Evolutionary conservation across 1,284 basidiomycete genomes (phyloP).

Genomic region (Pascua guehoae): DNA sequence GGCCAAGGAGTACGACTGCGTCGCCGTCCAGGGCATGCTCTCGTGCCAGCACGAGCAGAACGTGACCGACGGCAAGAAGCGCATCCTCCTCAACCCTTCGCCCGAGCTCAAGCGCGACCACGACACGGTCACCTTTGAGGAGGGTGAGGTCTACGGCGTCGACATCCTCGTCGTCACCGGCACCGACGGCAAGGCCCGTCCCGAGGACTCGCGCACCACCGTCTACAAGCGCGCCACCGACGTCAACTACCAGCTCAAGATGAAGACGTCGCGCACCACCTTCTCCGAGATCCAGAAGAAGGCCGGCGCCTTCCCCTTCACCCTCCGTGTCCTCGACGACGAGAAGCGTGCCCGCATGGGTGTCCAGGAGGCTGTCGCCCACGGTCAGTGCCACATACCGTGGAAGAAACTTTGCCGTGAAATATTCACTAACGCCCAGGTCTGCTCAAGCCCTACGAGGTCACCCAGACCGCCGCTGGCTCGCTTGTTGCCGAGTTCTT

Average conservation of each 20-base stretch:
- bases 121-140: conserved; percentile 78
- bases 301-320: conserved; percentile 96
- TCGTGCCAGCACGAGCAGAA: conserved; percentile 71
- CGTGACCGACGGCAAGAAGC: conserved; percentile 95
- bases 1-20: conserved; percentile 70
- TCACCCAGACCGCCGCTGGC: conserved; percentile 66
- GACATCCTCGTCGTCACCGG: conserved; percentile 87
- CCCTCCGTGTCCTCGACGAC: conserved; percentile 87
- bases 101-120: conserved; percentile 79
- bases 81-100: conserved; percentile 83
- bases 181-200: conserved; percentile 82
- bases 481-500: conserved; percentile 89
- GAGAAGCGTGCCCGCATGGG: conserved; percentile 94
- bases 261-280: conserved; percentile 91
- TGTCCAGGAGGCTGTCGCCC: conserved; percentile 91
- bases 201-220: conserved; percentile 83
- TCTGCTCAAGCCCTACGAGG: conserved; percentile 48
- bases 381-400: conserved; percentile 53
- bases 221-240: conserved; percentile 86
- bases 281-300: conserved; percentile 98
- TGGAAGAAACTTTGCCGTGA: no score
- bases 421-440: conserved; percentile 16
- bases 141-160: conserved; percentile 93
- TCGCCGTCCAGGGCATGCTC: conserved; percentile 77
- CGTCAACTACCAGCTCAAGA: conserved; percentile 93